Percentiles rank a stretch among this genome's conserved stretches.
Conservation (phyloP, 2,329 filamentous ascomycete species). For the Claviceps purpurea region DNA sequence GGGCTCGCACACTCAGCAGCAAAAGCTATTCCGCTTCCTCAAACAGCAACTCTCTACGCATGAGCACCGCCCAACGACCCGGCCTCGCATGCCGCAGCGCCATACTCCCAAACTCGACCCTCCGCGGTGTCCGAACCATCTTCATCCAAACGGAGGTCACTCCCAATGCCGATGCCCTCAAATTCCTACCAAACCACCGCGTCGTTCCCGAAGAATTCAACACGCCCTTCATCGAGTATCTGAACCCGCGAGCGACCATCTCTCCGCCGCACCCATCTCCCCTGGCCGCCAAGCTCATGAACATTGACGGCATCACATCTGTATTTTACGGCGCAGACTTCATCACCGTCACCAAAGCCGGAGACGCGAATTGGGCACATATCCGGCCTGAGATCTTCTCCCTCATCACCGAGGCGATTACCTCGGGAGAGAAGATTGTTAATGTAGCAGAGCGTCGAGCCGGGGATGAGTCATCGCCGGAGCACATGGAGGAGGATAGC, state of each 20-base stretch:
- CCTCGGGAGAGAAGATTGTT: constrained; percentile 69
- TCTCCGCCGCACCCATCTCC: constrained; percentile 82
- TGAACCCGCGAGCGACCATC: constrained; percentile 77
- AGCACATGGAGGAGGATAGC: constrained; percentile 43
- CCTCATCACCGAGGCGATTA: constrained; percentile 85
- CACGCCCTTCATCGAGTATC: constrained; percentile 79
- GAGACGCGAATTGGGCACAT: constrained; percentile 83
- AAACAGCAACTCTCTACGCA: neutral
- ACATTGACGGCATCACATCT: constrained; percentile 84
- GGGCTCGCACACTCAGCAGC: constrained; percentile 11
- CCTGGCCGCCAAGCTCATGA: constrained; percentile 79
- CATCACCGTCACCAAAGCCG: constrained; percentile 89
- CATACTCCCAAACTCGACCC: constrained; percentile 4
- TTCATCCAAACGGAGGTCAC: constrained; percentile 97
- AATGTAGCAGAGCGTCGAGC: constrained; percentile 51
- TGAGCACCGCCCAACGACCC: constrained; percentile 6
- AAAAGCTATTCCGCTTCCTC: neutral
- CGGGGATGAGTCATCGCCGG: constrained; percentile 22
- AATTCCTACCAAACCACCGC: constrained; percentile 84
- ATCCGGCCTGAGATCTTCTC: constrained; percentile 92
- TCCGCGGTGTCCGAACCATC: constrained; percentile 51
- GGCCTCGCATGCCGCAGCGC: constrained; percentile 5
- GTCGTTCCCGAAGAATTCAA: constrained; percentile 64
- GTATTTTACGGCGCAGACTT: constrained; percentile 94
- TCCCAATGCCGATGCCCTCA: constrained; percentile 88